Percentiles rank a stretch among this genome's conserved stretches.
These are phyloP conservation scores for Pythium chondricola DNA, from an alignment of 352 stramenopile genomes.

Conservation along the genomic window DNA sequence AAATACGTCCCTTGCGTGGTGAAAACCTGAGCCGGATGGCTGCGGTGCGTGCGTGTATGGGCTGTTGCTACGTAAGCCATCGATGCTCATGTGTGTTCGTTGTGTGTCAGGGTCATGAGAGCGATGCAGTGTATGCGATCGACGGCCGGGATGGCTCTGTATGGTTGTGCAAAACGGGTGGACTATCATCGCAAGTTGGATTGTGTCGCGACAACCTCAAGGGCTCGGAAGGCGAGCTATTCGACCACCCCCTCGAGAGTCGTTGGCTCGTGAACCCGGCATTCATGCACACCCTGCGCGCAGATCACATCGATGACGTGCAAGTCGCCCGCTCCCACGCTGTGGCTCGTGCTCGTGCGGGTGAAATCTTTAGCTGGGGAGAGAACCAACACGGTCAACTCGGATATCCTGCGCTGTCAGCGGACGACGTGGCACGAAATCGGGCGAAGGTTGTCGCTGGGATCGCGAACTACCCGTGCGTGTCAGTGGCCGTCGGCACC, in stretches of 20 bases:
- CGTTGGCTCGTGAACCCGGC: constrained; percentile 68
- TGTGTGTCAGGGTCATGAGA: constrained; percentile 41
- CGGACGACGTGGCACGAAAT: constrained; percentile 45
- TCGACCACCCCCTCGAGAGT: constrained; percentile 43
- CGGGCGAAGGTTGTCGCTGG: constrained; percentile 40
- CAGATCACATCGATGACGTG: constrained; percentile 50
- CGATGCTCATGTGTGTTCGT: constrained; percentile 1
- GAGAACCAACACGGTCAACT: constrained; percentile 89
- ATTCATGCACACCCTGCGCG: constrained; percentile 55
- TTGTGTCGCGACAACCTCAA: constrained; percentile 39
- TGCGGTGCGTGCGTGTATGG: constrained; percentile 32
- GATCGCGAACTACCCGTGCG: constrained; percentile 52
- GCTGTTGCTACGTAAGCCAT: background rate
- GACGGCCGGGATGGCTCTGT: constrained; percentile 39
- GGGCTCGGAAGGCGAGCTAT: constrained; percentile 17
- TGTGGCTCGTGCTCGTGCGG: constrained; percentile 73
- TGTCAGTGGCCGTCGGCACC: constrained; percentile 48
- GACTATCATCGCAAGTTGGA: constrained; percentile 55
- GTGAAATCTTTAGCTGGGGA: constrained; percentile 93
- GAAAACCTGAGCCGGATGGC: constrained; percentile 54
- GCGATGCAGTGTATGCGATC: constrained; percentile 67
- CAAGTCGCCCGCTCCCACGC: constrained; percentile 45
- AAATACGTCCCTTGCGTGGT: constrained; percentile 55
- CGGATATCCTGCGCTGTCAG: constrained; percentile 37
- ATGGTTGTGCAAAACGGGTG: constrained; percentile 75